Evolutionary conservation across 257 asterid species (phyloP).

Genomic region (Solanum ossicruentum): DNA sequence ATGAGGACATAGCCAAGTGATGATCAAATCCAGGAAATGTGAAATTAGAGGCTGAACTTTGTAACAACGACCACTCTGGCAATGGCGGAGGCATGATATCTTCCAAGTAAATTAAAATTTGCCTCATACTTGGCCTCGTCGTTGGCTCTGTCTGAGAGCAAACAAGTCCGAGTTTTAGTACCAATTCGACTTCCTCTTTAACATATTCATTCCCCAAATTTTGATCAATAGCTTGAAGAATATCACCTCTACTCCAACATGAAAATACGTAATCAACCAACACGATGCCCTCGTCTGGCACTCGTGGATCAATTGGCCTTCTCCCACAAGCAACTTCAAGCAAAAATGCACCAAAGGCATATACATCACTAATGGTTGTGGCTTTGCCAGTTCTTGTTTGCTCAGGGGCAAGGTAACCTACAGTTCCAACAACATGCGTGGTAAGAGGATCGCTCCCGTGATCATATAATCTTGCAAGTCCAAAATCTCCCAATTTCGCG

Average conservation of each 20-base stretch:
- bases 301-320: constrained; percentile 42
- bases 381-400: constrained; percentile 9
- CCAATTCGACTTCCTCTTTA: constrained; percentile 33
- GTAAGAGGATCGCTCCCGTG: background rate
- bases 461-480: background rate
- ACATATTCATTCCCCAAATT: constrained; percentile 22
- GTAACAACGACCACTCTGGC: constrained; percentile 23
- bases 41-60: background rate
- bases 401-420: constrained; percentile 47
- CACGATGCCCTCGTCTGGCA: constrained; percentile 7
- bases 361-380: constrained; percentile 42
- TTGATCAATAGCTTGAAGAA: constrained; percentile 33
- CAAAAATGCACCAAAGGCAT: constrained; percentile 49
- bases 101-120: background rate
- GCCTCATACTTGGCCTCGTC: constrained; percentile 21
- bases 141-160: constrained; percentile 32
- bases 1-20: background rate
- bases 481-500: constrained; percentile 7
- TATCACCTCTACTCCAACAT: constrained; percentile 26
- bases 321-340: constrained; percentile 60
- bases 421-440: constrained; percentile 2
- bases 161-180: constrained; percentile 35
- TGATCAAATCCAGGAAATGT: background rate
- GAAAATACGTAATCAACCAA: constrained; percentile 40
- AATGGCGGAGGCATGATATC: background rate